A percentile compares a stretch with the other conserved stretches of the same genome.
Conservation (phyloP, 2,329 filamentous ascomycete genomes). For the Pseudocercospora vitis region DNA sequence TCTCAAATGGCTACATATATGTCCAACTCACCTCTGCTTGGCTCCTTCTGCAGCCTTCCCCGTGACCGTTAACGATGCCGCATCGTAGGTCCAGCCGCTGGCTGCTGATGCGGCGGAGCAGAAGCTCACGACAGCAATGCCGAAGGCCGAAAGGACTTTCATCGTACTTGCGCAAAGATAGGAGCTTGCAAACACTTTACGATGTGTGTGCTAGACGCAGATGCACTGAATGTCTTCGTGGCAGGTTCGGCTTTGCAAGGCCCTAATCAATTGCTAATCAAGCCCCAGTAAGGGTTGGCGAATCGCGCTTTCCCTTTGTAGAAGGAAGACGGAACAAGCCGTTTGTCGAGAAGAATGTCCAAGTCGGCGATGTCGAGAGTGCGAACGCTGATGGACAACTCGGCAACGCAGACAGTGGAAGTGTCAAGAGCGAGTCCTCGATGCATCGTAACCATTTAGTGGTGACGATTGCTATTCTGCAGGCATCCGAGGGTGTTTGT, state of each 20-base stretch:
- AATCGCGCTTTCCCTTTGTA: too few species aligned
- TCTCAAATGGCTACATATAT: neutral
- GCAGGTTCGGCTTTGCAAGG: neutral
- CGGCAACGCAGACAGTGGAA: too few species aligned
- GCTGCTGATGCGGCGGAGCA: constrained; percentile 46
- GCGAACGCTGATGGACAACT: too few species aligned
- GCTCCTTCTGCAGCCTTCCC: constrained; percentile 56
- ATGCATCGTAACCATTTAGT: neutral
- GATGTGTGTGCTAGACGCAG: too few species aligned
- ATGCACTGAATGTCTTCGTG: too few species aligned
- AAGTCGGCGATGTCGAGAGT: neutral
- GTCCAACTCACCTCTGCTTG: constrained; percentile 58
- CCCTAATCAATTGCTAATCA: neutral
- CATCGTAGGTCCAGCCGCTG: constrained; percentile 69
- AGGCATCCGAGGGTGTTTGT: constrained; percentile 1
- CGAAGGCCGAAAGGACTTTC: constrained; percentile 27
- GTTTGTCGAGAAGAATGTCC: too few species aligned
- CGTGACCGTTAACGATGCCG: constrained; percentile 66
- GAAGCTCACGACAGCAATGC: constrained; percentile 18
- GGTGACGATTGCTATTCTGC: constrained; percentile 1
- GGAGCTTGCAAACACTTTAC: too few species aligned
- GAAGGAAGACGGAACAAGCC: too few species aligned
- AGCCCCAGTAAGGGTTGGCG: neutral
- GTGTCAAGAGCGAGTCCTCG: neutral
- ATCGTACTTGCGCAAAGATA: too few species aligned